Evolutionary conservation across 805 yeast species (phyloP).

Genomic region (Jamesozyma gamospora): DNA sequence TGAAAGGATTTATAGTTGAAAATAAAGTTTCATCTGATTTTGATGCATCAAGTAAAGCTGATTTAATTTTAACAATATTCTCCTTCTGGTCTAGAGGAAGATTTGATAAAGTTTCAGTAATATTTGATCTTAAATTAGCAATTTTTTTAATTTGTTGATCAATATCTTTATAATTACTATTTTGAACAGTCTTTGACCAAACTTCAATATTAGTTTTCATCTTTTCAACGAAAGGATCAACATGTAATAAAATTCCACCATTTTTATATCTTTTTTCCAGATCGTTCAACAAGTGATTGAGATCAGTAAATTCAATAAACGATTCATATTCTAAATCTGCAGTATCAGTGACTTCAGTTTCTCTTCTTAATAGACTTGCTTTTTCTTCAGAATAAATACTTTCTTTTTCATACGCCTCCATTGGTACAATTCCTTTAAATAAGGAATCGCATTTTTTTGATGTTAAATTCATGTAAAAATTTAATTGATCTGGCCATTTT

Average conservation of each 20-base stretch:
- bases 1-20: conserved; percentile 35
- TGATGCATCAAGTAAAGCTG: conserved; percentile 52
- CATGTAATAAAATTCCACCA: conserved; percentile 18
- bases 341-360: conserved; percentile 63
- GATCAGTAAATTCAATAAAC: conserved; percentile 66
- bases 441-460: conserved; percentile 39
- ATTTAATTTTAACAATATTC: conserved; percentile 47
- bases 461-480: conserved; percentile 30
- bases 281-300: conserved; percentile 57
- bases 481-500: conserved; percentile 54
- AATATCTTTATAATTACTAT: conserved; percentile 23
- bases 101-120: conserved; percentile 26
- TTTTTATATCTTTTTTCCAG: conserved; percentile 33
- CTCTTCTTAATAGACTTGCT: conserved; percentile 62
- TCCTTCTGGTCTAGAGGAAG: conserved; percentile 40
- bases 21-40: conserved; percentile 48
- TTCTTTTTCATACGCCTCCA: conserved; percentile 76
- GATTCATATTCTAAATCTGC: conserved; percentile 72
- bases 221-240: conserved; percentile 16
- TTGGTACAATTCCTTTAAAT: conserved; percentile 73
- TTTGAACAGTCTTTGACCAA: conserved; percentile 21
- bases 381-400: conserved; percentile 86
- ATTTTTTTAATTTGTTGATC: conserved; percentile 30
- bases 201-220: conserved; percentile 25
- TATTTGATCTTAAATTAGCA: conserved; percentile 27